Evolutionary conservation across 1,139 yeast genomes (phyloP).

Genomic region (Kurtzmaniella quercitrusa): DNA sequence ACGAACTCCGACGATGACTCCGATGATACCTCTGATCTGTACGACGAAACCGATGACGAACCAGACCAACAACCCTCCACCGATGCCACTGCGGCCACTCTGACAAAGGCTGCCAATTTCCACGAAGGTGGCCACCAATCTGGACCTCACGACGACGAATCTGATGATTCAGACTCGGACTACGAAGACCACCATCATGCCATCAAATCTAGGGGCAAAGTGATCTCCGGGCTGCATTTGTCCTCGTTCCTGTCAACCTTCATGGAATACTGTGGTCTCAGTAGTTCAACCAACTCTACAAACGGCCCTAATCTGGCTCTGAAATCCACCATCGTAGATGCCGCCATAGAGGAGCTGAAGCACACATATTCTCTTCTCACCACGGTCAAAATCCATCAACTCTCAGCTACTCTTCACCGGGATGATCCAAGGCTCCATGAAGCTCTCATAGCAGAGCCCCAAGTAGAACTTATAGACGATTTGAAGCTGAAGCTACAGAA

Average conservation of each 20-base stretch:
- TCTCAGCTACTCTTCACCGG: constrained; percentile 18
- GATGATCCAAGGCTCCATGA: constrained; percentile 16
- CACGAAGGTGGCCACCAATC: not conserved
- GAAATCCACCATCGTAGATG: constrained; percentile 15
- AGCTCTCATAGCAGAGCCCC: constrained; percentile 58
- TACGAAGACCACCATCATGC: constrained; percentile 23
- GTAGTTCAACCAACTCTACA: not conserved
- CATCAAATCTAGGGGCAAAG: constrained; percentile 17
- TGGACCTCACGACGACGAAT: not conserved
- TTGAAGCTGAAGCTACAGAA: constrained; percentile 40
- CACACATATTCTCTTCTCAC: constrained; percentile 29
- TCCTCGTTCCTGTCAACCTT: constrained; percentile 23
- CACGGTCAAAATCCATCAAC: constrained; percentile 19
- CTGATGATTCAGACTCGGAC: constrained; percentile 11
- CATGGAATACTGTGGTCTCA: constrained; percentile 34
- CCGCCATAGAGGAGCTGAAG: constrained; percentile 33
- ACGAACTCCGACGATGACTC: constrained; percentile 12
- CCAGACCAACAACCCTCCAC: constrained; percentile 7
- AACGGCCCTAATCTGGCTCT: constrained; percentile 6
- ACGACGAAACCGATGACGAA: constrained; percentile 22
- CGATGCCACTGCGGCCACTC: not conserved
- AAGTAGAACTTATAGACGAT: constrained; percentile 46
- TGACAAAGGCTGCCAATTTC: not conserved
- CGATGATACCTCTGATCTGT: constrained; percentile 17
- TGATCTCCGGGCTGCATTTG: constrained; percentile 9